Evolutionary conservation across 2,329 filamentous ascomycete species (phyloP), one percentile per base, ranked within the genome.

Genomic region (Corynespora cassiicola): DNA sequence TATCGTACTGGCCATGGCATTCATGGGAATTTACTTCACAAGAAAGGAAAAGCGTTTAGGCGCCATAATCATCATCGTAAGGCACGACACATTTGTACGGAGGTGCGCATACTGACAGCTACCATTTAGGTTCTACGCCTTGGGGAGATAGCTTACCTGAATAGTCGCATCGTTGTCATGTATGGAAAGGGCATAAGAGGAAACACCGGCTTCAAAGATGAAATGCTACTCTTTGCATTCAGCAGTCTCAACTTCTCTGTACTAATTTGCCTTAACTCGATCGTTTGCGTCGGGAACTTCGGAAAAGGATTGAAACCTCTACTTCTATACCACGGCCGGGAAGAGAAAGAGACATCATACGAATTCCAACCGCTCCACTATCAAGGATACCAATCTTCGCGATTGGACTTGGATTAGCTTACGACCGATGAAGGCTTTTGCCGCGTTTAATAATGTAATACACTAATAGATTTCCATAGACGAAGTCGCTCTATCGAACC

Each of bases 221-320:
- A 58, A 26, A 59, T 58, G 50, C 27, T 53, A 3, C 42, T 59
- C n/a, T 57, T 53, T 16, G 32, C 50, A 12, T 20, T 31, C 15
- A 33, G 50, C 1, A 47, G 42, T 2, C 14, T 58, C 7, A 32
- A 16, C 5, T 36, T 56, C 4, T 39, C 42, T 8, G 31, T 30
- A 1, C 10, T 34, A 5, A 40, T 48, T 4, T 43, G 32, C 18
- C n/a, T 38, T 8, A 45, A 25, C 10, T 35, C 37, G 0, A 40
- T 42, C 5, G 2, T 52, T 6, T 60, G 56, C 42, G 25, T 54
- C 2, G 15, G 36, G 6, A 60, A 58, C 15, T 61, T 61, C 23
- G 29, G 37, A 3, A 54, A 58, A 7, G 56, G 56, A 0, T 24
- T 61, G 15, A 47, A 49, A 27, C 53, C 54, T 7, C 29, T 60